These are phyloP conservation scores for Balakata baccata DNA, from an alignment of 345 rosid species.

Conservation along the genomic window DNA sequence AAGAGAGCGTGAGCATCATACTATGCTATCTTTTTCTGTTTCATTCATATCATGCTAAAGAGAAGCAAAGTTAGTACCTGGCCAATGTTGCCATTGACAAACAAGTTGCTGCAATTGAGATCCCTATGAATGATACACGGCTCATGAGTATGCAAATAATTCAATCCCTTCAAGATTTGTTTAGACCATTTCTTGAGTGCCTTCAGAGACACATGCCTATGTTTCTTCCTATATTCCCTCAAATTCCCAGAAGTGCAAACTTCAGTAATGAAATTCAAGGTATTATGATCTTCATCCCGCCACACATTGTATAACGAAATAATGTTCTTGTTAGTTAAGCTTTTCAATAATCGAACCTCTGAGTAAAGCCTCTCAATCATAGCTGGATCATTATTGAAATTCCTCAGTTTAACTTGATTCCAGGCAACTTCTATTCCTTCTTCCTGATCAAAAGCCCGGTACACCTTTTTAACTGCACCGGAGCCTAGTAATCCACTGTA, in stretches of 20 bases:
- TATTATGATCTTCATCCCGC: slow-evolving; percentile 47
- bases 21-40: neutral
- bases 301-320: slow-evolving; percentile 59
- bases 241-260: slow-evolving; percentile 86
- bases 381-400: slow-evolving; percentile 47
- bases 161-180: slow-evolving; percentile 74
- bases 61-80: slow-evolving; percentile 40
- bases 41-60: neutral
- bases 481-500: slow-evolving; percentile 60
- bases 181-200: slow-evolving; percentile 89
- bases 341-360: slow-evolving; percentile 57
- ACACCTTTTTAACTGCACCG: slow-evolving; percentile 77
- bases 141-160: slow-evolving; percentile 70
- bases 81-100: slow-evolving; percentile 81
- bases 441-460: slow-evolving; percentile 85
- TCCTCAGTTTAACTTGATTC: slow-evolving; percentile 77
- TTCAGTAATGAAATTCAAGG: slow-evolving; percentile 82
- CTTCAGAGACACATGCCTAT: slow-evolving; percentile 68
- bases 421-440: slow-evolving; percentile 94
- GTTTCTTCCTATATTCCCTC: slow-evolving; percentile 78
- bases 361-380: slow-evolving; percentile 71
- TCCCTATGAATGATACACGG: slow-evolving; percentile 89
- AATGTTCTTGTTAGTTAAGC: slow-evolving; percentile 52
- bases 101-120: slow-evolving; percentile 84
- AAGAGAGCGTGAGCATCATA: slow-evolving; percentile 5